Conservation (phyloP, 345 rosid genomes). For the Isatis tinctoria region DNA sequence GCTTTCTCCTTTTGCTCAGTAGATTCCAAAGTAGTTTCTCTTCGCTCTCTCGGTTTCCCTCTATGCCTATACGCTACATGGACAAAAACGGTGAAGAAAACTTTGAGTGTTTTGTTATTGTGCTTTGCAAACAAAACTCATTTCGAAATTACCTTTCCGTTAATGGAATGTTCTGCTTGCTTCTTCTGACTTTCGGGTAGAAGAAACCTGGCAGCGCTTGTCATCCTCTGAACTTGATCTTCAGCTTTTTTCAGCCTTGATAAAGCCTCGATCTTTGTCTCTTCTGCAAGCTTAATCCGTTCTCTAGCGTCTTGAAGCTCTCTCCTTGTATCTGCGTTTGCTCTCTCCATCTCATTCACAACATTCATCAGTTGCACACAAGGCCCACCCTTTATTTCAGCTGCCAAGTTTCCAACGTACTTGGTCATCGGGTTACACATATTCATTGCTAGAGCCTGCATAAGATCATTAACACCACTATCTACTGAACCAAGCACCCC, state of each 20-base stretch:
- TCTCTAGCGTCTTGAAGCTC: slow-evolving; percentile 50
- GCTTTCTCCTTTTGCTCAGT: slow-evolving; percentile 44
- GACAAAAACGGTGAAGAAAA: background rate
- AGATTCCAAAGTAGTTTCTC: slow-evolving; percentile 43
- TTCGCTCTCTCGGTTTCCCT: slow-evolving; percentile 32
- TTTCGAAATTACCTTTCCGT: slow-evolving; percentile 18
- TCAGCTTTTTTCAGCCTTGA: slow-evolving; percentile 39
- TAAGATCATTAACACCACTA: slow-evolving; percentile 42
- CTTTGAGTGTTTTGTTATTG: background rate
- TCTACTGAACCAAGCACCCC: slow-evolving; percentile 45
- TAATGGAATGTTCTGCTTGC: slow-evolving; percentile 1
- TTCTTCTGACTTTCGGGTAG: slow-evolving; percentile 20
- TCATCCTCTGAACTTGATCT: slow-evolving; percentile 39
- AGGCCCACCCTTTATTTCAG: slow-evolving; percentile 49
- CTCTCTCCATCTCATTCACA: slow-evolving; percentile 49
- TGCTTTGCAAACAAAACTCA: background rate
- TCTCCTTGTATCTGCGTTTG: slow-evolving; percentile 32
- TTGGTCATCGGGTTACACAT: slow-evolving; percentile 62
- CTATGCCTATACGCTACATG: slow-evolving; percentile 36
- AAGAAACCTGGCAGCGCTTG: slow-evolving; percentile 21
- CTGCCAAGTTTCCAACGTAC: slow-evolving; percentile 42
- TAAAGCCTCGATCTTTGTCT: slow-evolving; percentile 38
- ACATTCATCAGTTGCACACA: slow-evolving; percentile 36
- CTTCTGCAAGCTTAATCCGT: slow-evolving; percentile 45
- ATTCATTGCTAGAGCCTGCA: slow-evolving; percentile 39